Conservation (phyloP, 495 filamentous ascomycete species). For the Penicillium robsamsonii region DNA sequence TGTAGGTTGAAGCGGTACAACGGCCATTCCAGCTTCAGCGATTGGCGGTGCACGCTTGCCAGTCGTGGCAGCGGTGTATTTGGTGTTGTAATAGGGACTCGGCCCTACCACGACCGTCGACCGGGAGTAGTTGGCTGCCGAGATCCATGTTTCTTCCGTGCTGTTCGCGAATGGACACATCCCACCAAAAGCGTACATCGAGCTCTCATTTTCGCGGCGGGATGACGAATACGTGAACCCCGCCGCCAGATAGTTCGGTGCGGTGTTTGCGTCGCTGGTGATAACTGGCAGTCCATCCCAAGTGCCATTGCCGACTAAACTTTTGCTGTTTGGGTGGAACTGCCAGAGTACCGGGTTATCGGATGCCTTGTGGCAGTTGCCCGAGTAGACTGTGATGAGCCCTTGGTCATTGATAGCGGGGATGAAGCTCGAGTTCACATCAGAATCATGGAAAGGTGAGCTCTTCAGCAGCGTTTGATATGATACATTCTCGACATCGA, state of each 20-base stretch:
- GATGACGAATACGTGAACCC: constrained; percentile 66
- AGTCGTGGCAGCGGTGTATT: constrained; percentile 40
- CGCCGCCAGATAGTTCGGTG: constrained; percentile 65
- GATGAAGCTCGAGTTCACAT: constrained; percentile 51
- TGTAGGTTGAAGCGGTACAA: constrained; percentile 67
- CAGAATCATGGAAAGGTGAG: constrained; percentile 62
- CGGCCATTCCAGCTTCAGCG: constrained; percentile 81
- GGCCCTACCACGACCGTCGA: constrained; percentile 59
- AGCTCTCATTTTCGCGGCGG: constrained; percentile 45
- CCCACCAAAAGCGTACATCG: constrained; percentile 78
- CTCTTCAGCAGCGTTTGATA: constrained; percentile 55
- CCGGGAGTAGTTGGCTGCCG: constrained; percentile 72
- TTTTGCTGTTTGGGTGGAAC: constrained; percentile 44
- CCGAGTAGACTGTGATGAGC: constrained; percentile 65
- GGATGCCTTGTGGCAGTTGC: constrained; percentile 56
- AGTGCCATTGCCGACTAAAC: constrained; percentile 50
- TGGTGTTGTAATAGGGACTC: constrained; percentile 14
- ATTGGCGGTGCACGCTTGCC: constrained; percentile 61
- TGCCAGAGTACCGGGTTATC: constrained; percentile 52
- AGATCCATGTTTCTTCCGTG: constrained; percentile 52
- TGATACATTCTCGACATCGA: constrained; percentile 51
- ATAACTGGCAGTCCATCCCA: constrained; percentile 47
- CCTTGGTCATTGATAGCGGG: constrained; percentile 64
- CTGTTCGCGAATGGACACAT: constrained; percentile 69
- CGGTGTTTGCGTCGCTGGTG: constrained; percentile 26